Evolutionary conservation across 108 stramenopile genomes (phyloP).

Genomic region (Pseudonitzschia pungens): DNA sequence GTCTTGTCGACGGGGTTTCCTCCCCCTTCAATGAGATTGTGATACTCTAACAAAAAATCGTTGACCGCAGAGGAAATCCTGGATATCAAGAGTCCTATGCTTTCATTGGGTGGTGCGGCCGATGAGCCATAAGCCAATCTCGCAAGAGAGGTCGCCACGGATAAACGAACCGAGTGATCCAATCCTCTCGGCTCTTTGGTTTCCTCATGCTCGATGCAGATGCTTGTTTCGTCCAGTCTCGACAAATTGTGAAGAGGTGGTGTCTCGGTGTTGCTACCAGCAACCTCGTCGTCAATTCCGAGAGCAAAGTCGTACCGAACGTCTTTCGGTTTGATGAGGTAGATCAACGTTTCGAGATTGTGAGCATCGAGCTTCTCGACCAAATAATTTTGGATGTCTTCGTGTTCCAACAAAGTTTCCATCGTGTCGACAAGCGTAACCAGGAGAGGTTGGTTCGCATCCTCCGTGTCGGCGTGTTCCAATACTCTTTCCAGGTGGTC

Average conservation of each 20-base stretch:
- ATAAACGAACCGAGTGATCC: conserved; percentile 28
- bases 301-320: conserved; percentile 17
- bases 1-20: neutral
- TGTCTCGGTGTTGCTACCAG: conserved; percentile 23
- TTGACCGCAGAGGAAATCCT: conserved; percentile 24
- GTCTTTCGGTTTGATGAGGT: conserved; percentile 24
- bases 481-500: neutral
- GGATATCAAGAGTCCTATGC: conserved; percentile 18
- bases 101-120: conserved; percentile 11
- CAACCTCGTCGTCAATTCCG: neutral
- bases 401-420: conserved; percentile 15
- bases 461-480: conserved; percentile 8
- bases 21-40: conserved; percentile 2
- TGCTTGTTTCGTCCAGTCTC: conserved; percentile 32
- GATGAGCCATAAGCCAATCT: conserved; percentile 23
- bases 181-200: conserved; percentile 13
- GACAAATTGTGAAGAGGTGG: conserved; percentile 35
- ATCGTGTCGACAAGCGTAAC: conserved; percentile 17
- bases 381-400: neutral
- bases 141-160: conserved; percentile 26
- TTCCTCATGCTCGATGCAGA: conserved; percentile 30
- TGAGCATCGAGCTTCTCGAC: conserved; percentile 16
- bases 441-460: conserved; percentile 19
- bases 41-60: conserved; percentile 26
- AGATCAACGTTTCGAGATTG: conserved; percentile 21